These are phyloP conservation scores for Oryza meyeriana DNA, from an alignment of 176 grass and related monocot species.

Conservation along the genomic window DNA sequence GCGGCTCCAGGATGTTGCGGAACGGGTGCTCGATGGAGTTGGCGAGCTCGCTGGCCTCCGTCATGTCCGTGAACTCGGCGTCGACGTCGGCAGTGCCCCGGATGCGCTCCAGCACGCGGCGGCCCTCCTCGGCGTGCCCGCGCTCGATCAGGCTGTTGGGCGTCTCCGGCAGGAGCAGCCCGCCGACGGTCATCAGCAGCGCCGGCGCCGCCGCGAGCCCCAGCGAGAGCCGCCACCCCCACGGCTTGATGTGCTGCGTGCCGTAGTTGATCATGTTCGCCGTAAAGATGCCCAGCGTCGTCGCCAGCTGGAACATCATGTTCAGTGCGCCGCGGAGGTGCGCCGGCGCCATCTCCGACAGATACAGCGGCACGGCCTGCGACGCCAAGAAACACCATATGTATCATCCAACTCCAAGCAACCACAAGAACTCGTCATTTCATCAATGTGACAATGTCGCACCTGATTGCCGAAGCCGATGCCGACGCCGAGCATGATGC, in stretches of 20 bases:
- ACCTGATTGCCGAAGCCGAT: conserved; percentile 94
- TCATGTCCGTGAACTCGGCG: conserved; percentile 83
- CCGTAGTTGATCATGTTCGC: conserved; percentile 99
- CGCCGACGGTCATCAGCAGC: conserved; percentile 70
- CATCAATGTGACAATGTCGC: not conserved
- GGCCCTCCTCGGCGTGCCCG: conserved; percentile 50
- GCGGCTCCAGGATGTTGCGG: conserved; percentile 72
- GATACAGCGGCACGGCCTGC: conserved; percentile 80
- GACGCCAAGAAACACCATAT: not conserved
- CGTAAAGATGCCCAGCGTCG: conserved; percentile 86
- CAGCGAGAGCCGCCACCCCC: conserved; percentile 92
- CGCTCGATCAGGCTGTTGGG: conserved; percentile 91
- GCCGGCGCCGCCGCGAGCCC: conserved; percentile 71
- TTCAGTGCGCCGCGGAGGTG: conserved; percentile 88
- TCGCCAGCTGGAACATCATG: conserved; percentile 99
- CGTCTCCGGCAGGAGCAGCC: conserved; percentile 78
- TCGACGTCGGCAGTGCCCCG: conserved; percentile 74
- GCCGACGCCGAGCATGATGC: conserved; percentile 92
- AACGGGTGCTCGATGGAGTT: conserved; percentile 89
- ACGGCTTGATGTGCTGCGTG: conserved; percentile 72
- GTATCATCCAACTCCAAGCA: not conserved
- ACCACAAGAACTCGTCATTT: not conserved
- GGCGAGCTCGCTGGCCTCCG: conserved; percentile 82
- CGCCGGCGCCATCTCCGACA: conserved; percentile 92
- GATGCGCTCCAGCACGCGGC: conserved; percentile 69